Evolutionary conservation across 805 yeast species (phyloP).

Genomic region (Peterozyma xylosa): DNA sequence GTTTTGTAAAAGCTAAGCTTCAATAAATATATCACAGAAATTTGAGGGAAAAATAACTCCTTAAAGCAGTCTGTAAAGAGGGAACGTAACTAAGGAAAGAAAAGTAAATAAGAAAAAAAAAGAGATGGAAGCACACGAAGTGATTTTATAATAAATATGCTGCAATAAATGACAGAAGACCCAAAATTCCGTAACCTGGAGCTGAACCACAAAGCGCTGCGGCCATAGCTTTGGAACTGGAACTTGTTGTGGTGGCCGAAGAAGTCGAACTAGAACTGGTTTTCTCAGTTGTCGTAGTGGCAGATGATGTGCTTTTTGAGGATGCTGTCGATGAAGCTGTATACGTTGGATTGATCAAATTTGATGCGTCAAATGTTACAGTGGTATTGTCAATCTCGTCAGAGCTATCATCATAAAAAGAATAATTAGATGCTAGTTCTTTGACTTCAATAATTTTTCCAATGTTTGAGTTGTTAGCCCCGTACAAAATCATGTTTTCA

Average conservation of each 20-base stretch:
- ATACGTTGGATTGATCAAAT: constrained; percentile 25
- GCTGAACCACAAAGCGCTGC: background rate
- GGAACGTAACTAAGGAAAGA: background rate
- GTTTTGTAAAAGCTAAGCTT: background rate
- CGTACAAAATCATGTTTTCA: constrained; percentile 34
- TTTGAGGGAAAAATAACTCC: no score
- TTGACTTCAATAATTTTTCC: constrained; percentile 35
- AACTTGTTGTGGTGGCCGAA: constrained; percentile 11
- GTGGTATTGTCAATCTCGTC: constrained; percentile 24
- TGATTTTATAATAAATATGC: constrained; percentile 1
- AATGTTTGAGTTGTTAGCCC: constrained; percentile 35
- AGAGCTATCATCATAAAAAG: constrained; percentile 28
- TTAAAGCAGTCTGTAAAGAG: background rate
- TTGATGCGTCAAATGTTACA: constrained; percentile 26
- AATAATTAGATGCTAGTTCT: constrained; percentile 31
- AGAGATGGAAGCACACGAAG: constrained; percentile 3
- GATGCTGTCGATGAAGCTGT: constrained; percentile 9
- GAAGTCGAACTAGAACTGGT: constrained; percentile 12
- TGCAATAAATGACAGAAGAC: constrained; percentile 1
- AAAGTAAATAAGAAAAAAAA: constrained; percentile 13
- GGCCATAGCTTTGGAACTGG: constrained; percentile 3
- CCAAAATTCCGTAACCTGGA: constrained; percentile 1
- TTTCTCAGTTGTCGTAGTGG: constrained; percentile 9
- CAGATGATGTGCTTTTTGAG: constrained; percentile 15
- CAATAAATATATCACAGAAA: background rate